Evolutionary conservation across 108 stramenopile species (phyloP).

Genomic region (Cylindrotheca closterium): DNA sequence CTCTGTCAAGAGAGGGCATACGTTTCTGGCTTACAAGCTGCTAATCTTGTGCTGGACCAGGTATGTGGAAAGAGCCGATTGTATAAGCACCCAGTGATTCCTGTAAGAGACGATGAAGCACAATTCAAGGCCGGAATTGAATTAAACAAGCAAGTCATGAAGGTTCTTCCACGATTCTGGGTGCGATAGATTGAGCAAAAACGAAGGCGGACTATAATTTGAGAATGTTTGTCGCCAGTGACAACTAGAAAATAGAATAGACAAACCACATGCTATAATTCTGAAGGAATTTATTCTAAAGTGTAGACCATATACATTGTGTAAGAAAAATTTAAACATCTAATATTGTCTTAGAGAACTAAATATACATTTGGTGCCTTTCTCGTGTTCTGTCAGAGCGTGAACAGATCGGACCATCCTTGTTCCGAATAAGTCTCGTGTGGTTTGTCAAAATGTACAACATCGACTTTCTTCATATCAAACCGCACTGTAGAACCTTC

Average conservation of each 20-base stretch:
- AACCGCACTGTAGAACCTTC: not conserved
- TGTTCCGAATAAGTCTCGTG: not conserved
- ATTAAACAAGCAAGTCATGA: constrained; percentile 76
- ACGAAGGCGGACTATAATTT: not conserved
- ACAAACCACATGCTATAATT: no score
- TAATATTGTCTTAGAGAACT: no score
- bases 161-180: constrained; percentile 76
- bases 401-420: not conserved
- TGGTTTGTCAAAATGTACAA: not conserved
- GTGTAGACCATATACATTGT: not conserved
- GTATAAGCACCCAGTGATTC: constrained; percentile 58
- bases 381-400: no score
- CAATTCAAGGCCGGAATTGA: constrained; percentile 71
- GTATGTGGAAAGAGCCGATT: constrained; percentile 23
- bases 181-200: constrained; percentile 43
- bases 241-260: not conserved
- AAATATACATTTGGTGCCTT: no score
- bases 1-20: constrained; percentile 92
- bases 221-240: not conserved
- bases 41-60: constrained; percentile 61
- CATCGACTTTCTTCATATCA: not conserved
- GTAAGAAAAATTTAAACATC: not conserved
- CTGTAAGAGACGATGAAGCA: constrained; percentile 87
- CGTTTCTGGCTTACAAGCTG: constrained; percentile 88
- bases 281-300: not conserved